Conservation (phyloP, 2,329 filamentous ascomycete species). For the Dactylellina parvicollis region DNA sequence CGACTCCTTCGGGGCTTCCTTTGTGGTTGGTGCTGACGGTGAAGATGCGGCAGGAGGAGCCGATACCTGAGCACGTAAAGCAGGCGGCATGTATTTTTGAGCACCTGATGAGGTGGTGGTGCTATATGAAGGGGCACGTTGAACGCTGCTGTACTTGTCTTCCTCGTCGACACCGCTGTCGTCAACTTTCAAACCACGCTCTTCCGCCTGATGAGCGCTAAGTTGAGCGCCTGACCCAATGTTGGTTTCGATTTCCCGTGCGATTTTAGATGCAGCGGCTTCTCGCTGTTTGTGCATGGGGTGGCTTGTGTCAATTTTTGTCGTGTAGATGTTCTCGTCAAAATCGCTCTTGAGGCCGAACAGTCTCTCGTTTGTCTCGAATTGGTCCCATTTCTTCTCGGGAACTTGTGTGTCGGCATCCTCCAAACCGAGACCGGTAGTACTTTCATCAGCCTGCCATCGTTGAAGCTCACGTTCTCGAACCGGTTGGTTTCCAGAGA, state of each 20-base stretch:
- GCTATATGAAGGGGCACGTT: conserved; percentile 67
- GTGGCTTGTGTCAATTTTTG: conserved; percentile 82
- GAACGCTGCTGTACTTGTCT: conserved; percentile 92
- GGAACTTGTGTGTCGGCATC: conserved; percentile 48
- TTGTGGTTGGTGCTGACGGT: conserved; percentile 54
- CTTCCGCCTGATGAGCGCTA: conserved; percentile 88
- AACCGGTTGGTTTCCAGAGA: conserved; percentile 56
- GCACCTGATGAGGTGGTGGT: conserved; percentile 66
- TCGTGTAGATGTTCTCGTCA: conserved; percentile 94
- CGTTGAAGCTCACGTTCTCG: conserved; percentile 57
- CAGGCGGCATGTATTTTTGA: conserved; percentile 90
- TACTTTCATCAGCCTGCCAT: conserved; percentile 57
- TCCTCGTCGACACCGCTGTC: conserved; percentile 83
- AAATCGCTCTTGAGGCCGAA: conserved; percentile 92
- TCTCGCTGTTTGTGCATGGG: conserved; percentile 81
- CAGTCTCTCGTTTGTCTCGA: conserved; percentile 84
- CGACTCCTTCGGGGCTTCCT: conserved; percentile 28
- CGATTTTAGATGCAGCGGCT: conserved; percentile 82
- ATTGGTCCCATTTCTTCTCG: conserved; percentile 82
- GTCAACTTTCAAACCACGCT: conserved; percentile 76
- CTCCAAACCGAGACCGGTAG: conserved; percentile 53
- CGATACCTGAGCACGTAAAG: conserved; percentile 73
- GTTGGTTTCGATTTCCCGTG: conserved; percentile 80
- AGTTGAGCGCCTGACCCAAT: conserved; percentile 69
- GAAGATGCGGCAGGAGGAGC: conserved; percentile 59